A percentile compares a stretch with the other conserved stretches of the same genome.
These are phyloP conservation scores for Phaeotremella skinneri DNA, from an alignment of 768 basidiomycete species.

Conservation along the genomic window DNA sequence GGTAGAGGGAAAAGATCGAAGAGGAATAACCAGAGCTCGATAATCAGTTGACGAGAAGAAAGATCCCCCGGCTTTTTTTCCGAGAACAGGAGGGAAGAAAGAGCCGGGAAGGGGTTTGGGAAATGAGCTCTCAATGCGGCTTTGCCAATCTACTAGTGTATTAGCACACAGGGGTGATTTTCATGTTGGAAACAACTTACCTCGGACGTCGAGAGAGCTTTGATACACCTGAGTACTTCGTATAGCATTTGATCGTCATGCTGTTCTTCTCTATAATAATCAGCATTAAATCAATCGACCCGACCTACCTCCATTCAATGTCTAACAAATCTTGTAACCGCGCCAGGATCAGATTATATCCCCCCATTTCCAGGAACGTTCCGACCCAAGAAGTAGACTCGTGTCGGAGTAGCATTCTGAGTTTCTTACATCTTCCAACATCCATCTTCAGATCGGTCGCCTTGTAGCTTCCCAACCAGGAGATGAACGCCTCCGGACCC, in stretches of 20 bases:
- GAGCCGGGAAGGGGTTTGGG: slow-evolving; percentile 80
- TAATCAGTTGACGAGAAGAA: slow-evolving; percentile 80
- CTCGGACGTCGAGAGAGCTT: slow-evolving; percentile 73
- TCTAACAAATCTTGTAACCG: slow-evolving; percentile 86
- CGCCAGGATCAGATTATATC: slow-evolving; percentile 78
- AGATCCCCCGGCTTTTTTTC: slow-evolving; percentile 98
- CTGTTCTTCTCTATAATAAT: slow-evolving; percentile 75
- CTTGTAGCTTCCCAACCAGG: slow-evolving; percentile 31
- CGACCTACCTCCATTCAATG: slow-evolving; percentile 90
- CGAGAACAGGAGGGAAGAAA: slow-evolving; percentile 81
- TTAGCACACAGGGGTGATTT: not conserved
- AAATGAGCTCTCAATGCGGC: slow-evolving; percentile 83
- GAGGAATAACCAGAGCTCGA: slow-evolving; percentile 78
- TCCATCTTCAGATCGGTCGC: slow-evolving; percentile 60
- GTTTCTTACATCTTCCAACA: slow-evolving; percentile 80
- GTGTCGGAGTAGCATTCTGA: slow-evolving; percentile 80
- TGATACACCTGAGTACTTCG: slow-evolving; percentile 88
- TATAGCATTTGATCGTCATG: slow-evolving; percentile 93
- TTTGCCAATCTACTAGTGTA: slow-evolving; percentile 73
- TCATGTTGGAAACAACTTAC: slow-evolving; percentile 28
- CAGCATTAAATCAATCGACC: not conserved
- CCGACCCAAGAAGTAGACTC: slow-evolving; percentile 92
- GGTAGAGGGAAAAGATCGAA: slow-evolving; percentile 85
- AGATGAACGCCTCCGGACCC: slow-evolving; percentile 35
- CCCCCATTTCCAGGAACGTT: slow-evolving; percentile 76